Percentiles rank a stretch among this genome's conserved stretches.
Evolutionary conservation across 1,284 basidiomycete species (phyloP).

Genomic region (Porogramme epimiltina): DNA sequence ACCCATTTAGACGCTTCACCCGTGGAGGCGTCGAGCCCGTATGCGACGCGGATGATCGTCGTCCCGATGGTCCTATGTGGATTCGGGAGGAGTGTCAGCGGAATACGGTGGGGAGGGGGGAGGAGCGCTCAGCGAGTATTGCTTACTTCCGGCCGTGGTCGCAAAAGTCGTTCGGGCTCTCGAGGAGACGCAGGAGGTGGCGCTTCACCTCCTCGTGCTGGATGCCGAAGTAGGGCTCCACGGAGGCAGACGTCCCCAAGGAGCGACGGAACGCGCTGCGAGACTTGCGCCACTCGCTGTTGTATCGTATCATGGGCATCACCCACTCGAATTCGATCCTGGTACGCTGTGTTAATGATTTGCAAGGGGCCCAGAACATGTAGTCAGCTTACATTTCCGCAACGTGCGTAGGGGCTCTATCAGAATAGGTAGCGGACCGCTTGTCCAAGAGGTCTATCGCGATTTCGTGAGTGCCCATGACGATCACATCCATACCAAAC

Average conservation of each 20-base stretch:
- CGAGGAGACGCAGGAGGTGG: not conserved
- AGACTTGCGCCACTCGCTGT: constrained; percentile 13
- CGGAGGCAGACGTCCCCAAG: constrained; percentile 2
- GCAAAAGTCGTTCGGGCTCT: not conserved
- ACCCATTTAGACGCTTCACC: not conserved
- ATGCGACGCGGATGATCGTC: constrained; percentile 30
- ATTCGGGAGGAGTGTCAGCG: not conserved
- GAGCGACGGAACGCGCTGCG: constrained; percentile 16
- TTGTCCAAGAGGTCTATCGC: constrained; percentile 23
- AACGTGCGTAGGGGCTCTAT: constrained; percentile 10
- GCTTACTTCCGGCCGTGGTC: not conserved
- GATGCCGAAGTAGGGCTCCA: not conserved
- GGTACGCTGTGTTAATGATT: not conserved
- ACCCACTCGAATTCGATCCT: constrained; percentile 18
- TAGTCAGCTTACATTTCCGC: constrained; percentile 11
- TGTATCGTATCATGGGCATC: constrained; percentile 17
- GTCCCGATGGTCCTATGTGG: constrained; percentile 10
- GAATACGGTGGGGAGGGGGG: not conserved
- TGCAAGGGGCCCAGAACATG: not conserved
- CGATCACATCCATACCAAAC: constrained; percentile 25
- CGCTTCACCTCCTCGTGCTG: not conserved
- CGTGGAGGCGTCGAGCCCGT: constrained; percentile 34
- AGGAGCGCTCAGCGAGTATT: too few species aligned
- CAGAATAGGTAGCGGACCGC: constrained; percentile 18
- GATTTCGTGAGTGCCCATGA: constrained; percentile 24